A percentile compares a stretch with the other conserved stretches of the same genome.
Conservation (phyloP, 257 asterid species). For the Fraxinus quadrangulata region DNA sequence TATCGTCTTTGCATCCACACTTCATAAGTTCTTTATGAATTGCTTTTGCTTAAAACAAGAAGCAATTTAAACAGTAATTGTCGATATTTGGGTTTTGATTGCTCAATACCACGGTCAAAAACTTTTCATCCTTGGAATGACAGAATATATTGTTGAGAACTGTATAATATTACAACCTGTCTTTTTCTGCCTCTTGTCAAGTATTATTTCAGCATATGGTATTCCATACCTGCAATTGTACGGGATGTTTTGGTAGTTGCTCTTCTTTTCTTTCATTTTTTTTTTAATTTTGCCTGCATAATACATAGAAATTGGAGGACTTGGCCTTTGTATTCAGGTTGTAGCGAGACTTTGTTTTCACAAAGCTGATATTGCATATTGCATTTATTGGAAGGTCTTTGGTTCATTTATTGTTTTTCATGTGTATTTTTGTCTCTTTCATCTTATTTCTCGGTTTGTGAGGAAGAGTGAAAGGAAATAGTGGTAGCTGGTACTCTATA, state of each 20-base stretch:
- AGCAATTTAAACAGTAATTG: not conserved
- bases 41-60: slow-evolving; percentile 16
- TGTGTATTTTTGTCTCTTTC: not conserved
- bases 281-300: not conserved
- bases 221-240: not conserved
- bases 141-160: not conserved
- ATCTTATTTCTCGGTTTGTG: not conserved
- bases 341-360: slow-evolving; percentile 9
- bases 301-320: slow-evolving; percentile 13
- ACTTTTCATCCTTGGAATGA: slow-evolving; percentile 15
- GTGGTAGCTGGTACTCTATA: not conserved
- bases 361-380: slow-evolving; percentile 6
- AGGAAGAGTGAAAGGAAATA: not conserved
- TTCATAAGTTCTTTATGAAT: slow-evolving; percentile 9
- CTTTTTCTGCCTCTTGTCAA: not conserved
- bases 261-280: not conserved
- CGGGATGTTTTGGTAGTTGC: slow-evolving; percentile 3
- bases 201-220: not conserved
- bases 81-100: not conserved
- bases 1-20: not conserved
- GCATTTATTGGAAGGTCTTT: not conserved
- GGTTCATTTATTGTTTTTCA: not conserved
- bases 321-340: slow-evolving; percentile 21
- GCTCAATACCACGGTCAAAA: not conserved
- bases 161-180: not conserved